These are phyloP conservation scores for Nemania diffusa DNA, from an alignment of 2,329 filamentous ascomycete species.

Conservation along the genomic window DNA sequence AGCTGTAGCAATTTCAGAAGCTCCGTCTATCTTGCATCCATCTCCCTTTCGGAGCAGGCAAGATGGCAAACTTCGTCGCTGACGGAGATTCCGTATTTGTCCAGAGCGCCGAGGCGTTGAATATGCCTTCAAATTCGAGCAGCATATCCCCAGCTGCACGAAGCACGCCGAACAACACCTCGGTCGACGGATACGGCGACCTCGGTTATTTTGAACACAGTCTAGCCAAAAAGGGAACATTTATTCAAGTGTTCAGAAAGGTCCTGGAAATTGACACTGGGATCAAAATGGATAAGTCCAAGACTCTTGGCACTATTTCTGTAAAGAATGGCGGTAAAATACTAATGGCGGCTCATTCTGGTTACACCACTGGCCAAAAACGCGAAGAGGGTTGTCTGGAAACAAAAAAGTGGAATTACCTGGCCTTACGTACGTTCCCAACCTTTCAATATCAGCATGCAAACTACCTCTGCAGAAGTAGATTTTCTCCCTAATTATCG, in stretches of 20 bases:
- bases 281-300: slow-evolving; percentile 33
- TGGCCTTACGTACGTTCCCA: slow-evolving; percentile 33
- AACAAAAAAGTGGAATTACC: slow-evolving; percentile 36
- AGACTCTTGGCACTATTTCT: slow-evolving; percentile 41
- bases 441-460: no score
- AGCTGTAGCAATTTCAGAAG: no score
- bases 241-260: slow-evolving; percentile 36
- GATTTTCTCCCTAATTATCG: no score
- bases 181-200: not conserved
- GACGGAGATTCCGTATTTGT: not conserved
- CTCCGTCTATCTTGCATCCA: no score
- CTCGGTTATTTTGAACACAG: not conserved
- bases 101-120: not conserved
- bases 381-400: slow-evolving; percentile 36
- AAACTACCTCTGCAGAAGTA: no score
- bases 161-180: no score
- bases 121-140: not conserved
- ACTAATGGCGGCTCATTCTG: slow-evolving; percentile 39
- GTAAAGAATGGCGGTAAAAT: slow-evolving; percentile 30
- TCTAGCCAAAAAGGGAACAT: slow-evolving; percentile 24
- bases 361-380: slow-evolving; percentile 27
- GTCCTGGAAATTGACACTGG: slow-evolving; percentile 36
- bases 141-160: no score
- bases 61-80: not conserved
- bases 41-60: no score